Evolutionary conservation across 2,329 filamentous ascomycete genomes (phyloP), one percentile per base, ranked within the genome.

Genomic region (Coniella vitis): DNA sequence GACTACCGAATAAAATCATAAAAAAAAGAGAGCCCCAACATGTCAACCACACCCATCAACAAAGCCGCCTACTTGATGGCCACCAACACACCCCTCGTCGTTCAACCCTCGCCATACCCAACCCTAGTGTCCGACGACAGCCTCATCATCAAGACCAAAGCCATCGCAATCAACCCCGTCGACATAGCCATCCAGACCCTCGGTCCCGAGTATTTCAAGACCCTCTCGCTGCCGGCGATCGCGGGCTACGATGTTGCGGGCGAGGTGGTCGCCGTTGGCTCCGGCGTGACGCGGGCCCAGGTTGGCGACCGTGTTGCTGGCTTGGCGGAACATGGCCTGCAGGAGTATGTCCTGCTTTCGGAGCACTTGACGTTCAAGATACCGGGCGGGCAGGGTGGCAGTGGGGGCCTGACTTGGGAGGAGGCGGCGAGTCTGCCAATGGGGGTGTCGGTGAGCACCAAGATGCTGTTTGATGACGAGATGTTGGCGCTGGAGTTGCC

Each of bases 201-300:
- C 21, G 64, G 61, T 10, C 52, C 66, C 34, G 31, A 52, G 4
- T 14, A 49, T 3, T 49, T 56, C 17, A 56, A 64, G 38, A 49
- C 65, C 16, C 46, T 68, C 49, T 63, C 55, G 5, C 65, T 61
- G 37, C 66, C 66, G 3, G 54, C 50, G 4, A 57, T 69, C 22
- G 49, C 66, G 8, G 66, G 67, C 20, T 54, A 48, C 29, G 66
- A 62, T 53, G 58, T 61, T 39, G 59, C 66, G n/a, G 65, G 67
- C 35, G 57, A 60, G 35, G 61, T 69, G 3, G 56, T 61, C 14
- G 57, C 60, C 21, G 55, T 67, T 14, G 65, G 65, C 14, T 38
- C 54, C 3, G 55, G 55, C 42, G 54, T 58, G 17, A 52, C 51
- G n/a, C 51, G 53, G 3, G 65, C 68, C 51, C 58, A 59, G 31